Base-by-base conservation (phyloP, 306 rosid species). In the Malus orientalis region DNA sequence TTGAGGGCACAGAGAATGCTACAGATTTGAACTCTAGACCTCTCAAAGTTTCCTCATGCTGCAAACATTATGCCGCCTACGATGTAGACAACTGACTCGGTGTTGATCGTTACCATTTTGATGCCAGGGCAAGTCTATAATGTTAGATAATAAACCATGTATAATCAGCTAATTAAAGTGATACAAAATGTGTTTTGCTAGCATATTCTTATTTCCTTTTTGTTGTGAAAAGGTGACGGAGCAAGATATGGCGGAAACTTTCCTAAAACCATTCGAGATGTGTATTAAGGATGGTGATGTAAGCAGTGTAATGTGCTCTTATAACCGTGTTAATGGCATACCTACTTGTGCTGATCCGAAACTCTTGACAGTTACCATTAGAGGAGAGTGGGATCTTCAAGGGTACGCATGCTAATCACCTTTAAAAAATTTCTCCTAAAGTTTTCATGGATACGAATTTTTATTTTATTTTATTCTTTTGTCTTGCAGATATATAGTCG, bases 241-340 rank as follows among this genome's bases (percentile, higher is more conserved):
- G 67, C 78, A 73, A 73, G 74, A 73, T 67, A 72, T 79, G 78
- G 42, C 25, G 25, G 78, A 79, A 33, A 73, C 74, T 16, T 79
- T 65, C 71, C 69, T 65, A 30, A 44, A 49, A 40, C 78, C 78
- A 25, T 73, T 76, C 54, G 73, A 76, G 54, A 76, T 79, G 78
- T 73, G 82, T 27, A 64, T 79, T 36, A 79, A 71, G 47, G 82
- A 79, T 13, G 74, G 78, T 11, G 78, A 79, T 79, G 82, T 79
- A 27, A 54, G 60, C 23, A 79, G 82, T 40, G 74, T 79, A 0
- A 79, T 79, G 82, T 79, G 82, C 55, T 54, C 82, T 29, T 73
- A 65, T 15, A 65, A 72, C 29, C n/a, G 45, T 20, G 68, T 79
- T 13, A 72, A 73, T n/a, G 74, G 78, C 4, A 53, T 79, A 2